phyloP scores from a whole-genome alignment of 2,329 filamentous ascomycete species.

The Tolypocladium ophioglossoides region DNA sequence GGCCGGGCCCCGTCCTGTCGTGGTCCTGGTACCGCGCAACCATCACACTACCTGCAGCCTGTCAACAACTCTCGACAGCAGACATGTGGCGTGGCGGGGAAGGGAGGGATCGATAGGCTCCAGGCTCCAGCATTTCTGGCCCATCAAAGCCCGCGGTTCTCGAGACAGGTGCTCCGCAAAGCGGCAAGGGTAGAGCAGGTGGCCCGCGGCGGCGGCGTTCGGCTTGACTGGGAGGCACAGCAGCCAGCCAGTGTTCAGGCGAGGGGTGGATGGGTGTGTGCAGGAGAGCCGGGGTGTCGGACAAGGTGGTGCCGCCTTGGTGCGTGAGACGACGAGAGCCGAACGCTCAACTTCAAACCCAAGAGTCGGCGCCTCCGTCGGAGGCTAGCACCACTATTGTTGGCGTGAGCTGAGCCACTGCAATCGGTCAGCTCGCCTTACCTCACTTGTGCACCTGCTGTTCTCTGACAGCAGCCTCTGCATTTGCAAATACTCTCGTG shows the following conservation, averaged over 20 bases:
- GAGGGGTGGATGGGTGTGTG: slow-evolving; percentile 2
- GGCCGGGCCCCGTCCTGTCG: background rate
- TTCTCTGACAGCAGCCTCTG: no score
- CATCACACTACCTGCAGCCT: background rate
- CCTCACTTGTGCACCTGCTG: background rate
- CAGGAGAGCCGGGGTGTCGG: background rate
- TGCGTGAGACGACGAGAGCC: slow-evolving; percentile 5
- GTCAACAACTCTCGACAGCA: background rate
- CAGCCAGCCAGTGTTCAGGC: background rate
- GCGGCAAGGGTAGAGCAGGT: background rate
- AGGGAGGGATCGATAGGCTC: slow-evolving; percentile 18
- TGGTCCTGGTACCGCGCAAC: background rate
- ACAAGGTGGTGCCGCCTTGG: background rate
- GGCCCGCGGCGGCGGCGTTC: slow-evolving; percentile 2
- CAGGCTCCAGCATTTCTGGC: slow-evolving; percentile 2
- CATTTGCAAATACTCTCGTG: no score
- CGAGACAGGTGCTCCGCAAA: slow-evolving; percentile 1
- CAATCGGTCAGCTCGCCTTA: slow-evolving; percentile 4
- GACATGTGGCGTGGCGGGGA: slow-evolving; percentile 15
- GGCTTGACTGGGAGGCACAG: slow-evolving; percentile 1
- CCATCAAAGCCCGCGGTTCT: slow-evolving; percentile 3
- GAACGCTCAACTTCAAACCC: slow-evolving; percentile 1
- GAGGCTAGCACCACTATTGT: background rate
- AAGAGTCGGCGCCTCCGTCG: background rate
- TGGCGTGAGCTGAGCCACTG: background rate